Evolutionary conservation across 768 basidiomycete species (phyloP).

Genomic region (Suillus placidus): DNA sequence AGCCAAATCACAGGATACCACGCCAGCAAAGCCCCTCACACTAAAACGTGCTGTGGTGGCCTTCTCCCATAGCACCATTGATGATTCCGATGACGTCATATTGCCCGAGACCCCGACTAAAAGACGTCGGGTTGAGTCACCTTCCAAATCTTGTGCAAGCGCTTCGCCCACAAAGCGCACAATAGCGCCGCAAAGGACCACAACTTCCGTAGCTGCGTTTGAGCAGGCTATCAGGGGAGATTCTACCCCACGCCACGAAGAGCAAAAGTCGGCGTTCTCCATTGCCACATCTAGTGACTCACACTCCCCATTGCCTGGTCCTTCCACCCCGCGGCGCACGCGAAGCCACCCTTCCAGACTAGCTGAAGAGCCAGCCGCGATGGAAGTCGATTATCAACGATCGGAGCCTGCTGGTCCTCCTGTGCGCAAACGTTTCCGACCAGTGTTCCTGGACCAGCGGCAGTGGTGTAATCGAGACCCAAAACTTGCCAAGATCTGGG

Average conservation of each 20-base stretch:
- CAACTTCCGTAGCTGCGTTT: conserved; percentile 20
- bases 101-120: conserved; percentile 48
- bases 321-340: conserved; percentile 29
- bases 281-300: background rate
- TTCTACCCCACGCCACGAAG: background rate
- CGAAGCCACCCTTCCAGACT: conserved; percentile 16
- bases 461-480: conserved; percentile 51
- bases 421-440: conserved; percentile 45
- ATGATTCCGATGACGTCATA: conserved; percentile 23
- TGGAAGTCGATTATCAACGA: conserved; percentile 28
- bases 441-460: conserved; percentile 51
- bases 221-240: conserved; percentile 19
- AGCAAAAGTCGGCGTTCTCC: conserved; percentile 5
- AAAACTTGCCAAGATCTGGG: conserved; percentile 33
- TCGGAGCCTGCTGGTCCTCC: conserved; percentile 13
- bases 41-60: conserved; percentile 39
- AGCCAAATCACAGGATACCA: conserved; percentile 19
- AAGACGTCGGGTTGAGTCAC: conserved; percentile 36
- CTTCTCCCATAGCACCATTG: conserved; percentile 16
- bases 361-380: conserved; percentile 10
- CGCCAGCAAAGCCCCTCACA: conserved; percentile 36
- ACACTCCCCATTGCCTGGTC: conserved; percentile 20
- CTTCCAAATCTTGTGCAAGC: conserved; percentile 20
- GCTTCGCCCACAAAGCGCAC: conserved; percentile 16
- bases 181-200: background rate